These are phyloP conservation scores for Zasmidium angulare DNA, from an alignment of 2,329 filamentous ascomycete species.

Conservation along the genomic window DNA sequence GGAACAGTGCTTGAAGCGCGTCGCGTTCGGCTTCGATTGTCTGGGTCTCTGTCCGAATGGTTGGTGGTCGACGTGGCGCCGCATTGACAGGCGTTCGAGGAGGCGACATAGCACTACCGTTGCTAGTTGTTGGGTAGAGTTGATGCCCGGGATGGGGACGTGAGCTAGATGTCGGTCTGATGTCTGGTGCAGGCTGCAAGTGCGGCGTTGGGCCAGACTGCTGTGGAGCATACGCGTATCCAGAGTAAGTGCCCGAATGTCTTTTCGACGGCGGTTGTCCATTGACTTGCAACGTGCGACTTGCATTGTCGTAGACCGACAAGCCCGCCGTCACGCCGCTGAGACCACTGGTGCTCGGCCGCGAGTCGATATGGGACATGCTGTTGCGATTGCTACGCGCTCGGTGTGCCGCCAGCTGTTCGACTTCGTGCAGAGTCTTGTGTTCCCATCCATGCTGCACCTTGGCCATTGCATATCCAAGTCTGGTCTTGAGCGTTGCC, in stretches of 20 bases:
- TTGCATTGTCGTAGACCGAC: slow-evolving; percentile 30
- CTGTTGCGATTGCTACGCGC: slow-evolving; percentile 37
- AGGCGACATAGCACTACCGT: slow-evolving; percentile 30
- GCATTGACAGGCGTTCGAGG: slow-evolving; percentile 34
- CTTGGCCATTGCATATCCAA: slow-evolving; percentile 93
- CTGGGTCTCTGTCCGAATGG: slow-evolving; percentile 68
- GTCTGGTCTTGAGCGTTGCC: slow-evolving; percentile 74
- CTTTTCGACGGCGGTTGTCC: slow-evolving; percentile 32
- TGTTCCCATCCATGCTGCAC: slow-evolving; percentile 87
- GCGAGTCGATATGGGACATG: slow-evolving; percentile 28
- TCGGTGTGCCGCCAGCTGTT: slow-evolving; percentile 68
- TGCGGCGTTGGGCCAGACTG: slow-evolving; percentile 10
- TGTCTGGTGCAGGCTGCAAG: slow-evolving; percentile 33
- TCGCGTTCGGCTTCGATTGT: slow-evolving; percentile 71
- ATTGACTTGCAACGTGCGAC: slow-evolving; percentile 15
- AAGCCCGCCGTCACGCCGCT: slow-evolving; percentile 28
- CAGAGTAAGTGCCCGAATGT: slow-evolving; percentile 30
- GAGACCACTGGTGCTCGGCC: slow-evolving; percentile 30
- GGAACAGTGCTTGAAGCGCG: slow-evolving; percentile 75
- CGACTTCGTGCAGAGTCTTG: slow-evolving; percentile 73
- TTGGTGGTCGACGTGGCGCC: slow-evolving; percentile 39
- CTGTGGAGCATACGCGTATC: slow-evolving; percentile 15
- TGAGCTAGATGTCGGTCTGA: slow-evolving; percentile 25
- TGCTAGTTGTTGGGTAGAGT: slow-evolving; percentile 4
- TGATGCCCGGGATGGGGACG: slow-evolving; percentile 6